Base-by-base conservation (phyloP, 306 rosid genomes). In the Sechiopsis laciniata region DNA sequence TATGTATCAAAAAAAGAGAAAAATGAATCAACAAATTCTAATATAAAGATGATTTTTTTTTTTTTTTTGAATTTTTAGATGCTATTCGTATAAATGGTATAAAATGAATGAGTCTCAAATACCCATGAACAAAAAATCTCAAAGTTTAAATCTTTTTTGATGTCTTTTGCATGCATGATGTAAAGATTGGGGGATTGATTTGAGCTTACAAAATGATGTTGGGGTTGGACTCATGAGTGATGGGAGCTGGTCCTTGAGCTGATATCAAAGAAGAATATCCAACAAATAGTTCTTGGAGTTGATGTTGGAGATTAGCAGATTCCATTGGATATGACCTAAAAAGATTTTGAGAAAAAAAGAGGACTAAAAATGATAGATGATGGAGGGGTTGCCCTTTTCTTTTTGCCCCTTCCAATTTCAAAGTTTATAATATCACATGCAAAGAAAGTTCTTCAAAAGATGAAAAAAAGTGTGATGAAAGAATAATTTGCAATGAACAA, bases 301-400 rank as follows among this genome's bases (percentile, higher is more conserved):
- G 84, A 69, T 74, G 76, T 22, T 75, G 85, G 57, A 75, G 75
- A 82, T 78, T 82, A 56, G 73, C 65, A 72, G 81, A 78, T 55
- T 82, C 85, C 85, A 82, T 82, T 82, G 32, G 59, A 51, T 42
- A 10, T 67, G 56, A 22, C 17, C 37, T 72, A 29, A 32, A 29
- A 71, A 40, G 75, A 40, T 52, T 53, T 71, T 54, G 55, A 67
- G 32, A 54, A n/a, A 40, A 40, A 40, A n/a, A 19, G 8, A 7
- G 32, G 12, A 24, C 10, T 22, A 35, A 19, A 40, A 40, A 66
- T 52, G 26, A 51, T 71, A 21, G 62, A 53, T 32, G 53, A 19
- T 14, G 54, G 11, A 16, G 19, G 58, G 55, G 3, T 48, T 51
- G 74, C 2, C 73, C 57, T 65, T 65, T 16, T 14, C 20, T 46